A percentile compares a stretch with the other conserved stretches of the same genome.
Conservation (phyloP, 306 rosid genomes). For the Purshia tridentata region DNA sequence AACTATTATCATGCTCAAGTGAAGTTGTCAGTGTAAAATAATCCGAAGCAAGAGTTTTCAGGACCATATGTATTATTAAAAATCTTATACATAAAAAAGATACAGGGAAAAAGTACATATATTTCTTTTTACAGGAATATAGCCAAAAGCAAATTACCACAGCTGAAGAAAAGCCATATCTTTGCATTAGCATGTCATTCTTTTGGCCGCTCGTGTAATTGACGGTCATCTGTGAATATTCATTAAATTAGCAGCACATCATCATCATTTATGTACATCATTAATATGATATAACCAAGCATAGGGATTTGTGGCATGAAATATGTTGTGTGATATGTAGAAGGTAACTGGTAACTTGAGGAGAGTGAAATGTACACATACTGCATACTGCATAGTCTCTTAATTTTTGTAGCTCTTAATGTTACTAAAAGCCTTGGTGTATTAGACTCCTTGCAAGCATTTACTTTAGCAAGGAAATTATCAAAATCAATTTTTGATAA, state of each 20-base stretch:
- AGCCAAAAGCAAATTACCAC: constrained; percentile 55
- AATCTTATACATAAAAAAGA: not conserved
- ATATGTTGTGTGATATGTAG: not conserved
- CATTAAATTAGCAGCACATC: constrained; percentile 36
- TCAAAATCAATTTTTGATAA: constrained; percentile 18
- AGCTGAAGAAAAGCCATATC: constrained; percentile 89
- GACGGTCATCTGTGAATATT: constrained; percentile 74
- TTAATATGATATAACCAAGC: constrained; percentile 14
- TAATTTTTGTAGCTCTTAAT: not conserved
- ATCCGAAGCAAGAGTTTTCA: not conserved
- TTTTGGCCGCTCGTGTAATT: constrained; percentile 65
- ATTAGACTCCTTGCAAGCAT: not conserved
- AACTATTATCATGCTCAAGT: not conserved
- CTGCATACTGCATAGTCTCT: not conserved
- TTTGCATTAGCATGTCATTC: constrained; percentile 66
- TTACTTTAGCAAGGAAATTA: constrained; percentile 12
- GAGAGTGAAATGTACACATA: not conserved
- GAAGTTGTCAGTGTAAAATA: not conserved
- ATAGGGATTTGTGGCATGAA: not conserved
- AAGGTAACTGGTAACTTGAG: not conserved
- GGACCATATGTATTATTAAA: not conserved
- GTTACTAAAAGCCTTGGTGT: not conserved
- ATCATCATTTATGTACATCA: constrained; percentile 19
- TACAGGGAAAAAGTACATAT: not conserved
- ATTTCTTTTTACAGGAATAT: constrained; percentile 9